A percentile compares a stretch with the other conserved stretches of the same genome.
These are phyloP conservation scores for Taxillus chinensis DNA, from an alignment of 164 flowering plant species.

Conservation along the genomic window DNA sequence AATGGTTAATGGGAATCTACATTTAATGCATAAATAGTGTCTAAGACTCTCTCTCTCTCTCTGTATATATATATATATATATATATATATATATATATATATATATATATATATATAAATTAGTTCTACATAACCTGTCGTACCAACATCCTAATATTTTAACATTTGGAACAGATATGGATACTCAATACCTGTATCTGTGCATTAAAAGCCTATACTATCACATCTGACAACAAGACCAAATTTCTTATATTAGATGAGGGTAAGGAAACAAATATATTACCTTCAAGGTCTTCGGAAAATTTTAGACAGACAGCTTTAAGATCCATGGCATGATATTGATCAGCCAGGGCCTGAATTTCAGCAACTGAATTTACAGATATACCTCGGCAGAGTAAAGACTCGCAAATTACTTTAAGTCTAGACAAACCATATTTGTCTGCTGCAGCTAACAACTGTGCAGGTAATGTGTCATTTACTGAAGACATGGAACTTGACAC, in stretches of 20 bases:
- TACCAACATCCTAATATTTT: too few relatives aligned
- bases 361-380: constrained; percentile 59
- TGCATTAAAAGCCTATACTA: not conserved
- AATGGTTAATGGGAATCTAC: too few relatives aligned
- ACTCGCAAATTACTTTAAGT: constrained; percentile 64
- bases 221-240: not conserved
- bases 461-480: constrained; percentile 50
- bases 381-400: constrained; percentile 61
- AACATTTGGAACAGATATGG: too few relatives aligned
- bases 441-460: constrained; percentile 68
- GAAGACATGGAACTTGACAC: constrained; percentile 34
- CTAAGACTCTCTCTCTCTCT: too few relatives aligned
- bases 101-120: too few relatives aligned
- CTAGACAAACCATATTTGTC: constrained; percentile 60
- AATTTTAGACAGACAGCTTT: constrained; percentile 71
- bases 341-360: constrained; percentile 61
- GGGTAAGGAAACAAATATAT: constrained; percentile 10
- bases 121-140: too few relatives aligned
- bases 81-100: too few relatives aligned
- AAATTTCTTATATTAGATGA: not conserved
- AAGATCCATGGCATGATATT: constrained; percentile 47
- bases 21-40: too few relatives aligned
- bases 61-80: too few relatives aligned
- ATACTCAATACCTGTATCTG: too few relatives aligned
- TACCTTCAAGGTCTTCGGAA: constrained; percentile 79